phyloP scores from a whole-genome alignment of 495 filamentous ascomycete species.

The Penicillium fimorum region DNA sequence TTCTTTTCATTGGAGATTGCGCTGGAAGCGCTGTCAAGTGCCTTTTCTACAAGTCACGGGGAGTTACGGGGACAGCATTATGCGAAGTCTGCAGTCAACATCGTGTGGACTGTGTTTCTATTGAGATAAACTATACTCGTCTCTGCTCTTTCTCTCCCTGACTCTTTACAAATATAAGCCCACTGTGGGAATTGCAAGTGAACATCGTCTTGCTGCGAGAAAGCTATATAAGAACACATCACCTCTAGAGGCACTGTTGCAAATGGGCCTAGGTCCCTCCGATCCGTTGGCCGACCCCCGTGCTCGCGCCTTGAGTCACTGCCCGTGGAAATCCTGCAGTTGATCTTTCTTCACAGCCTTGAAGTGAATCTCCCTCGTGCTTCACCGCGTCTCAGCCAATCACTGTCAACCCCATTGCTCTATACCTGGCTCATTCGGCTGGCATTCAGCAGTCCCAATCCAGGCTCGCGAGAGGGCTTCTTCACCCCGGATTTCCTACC shows the following conservation, averaged over 20 bases:
- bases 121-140: constrained; percentile 12
- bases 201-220: neutral
- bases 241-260: constrained; percentile 5
- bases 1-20: constrained; percentile 10
- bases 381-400: constrained; percentile 34
- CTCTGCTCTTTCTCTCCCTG: neutral
- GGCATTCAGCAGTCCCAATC: constrained; percentile 40
- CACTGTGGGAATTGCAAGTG: neutral
- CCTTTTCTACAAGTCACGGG: no score
- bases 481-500: constrained; percentile 43
- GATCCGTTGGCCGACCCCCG: constrained; percentile 14
- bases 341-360: constrained; percentile 50
- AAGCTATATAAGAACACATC: neutral
- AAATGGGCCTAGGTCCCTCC: constrained; percentile 16
- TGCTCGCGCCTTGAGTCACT: constrained; percentile 47
- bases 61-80: neutral
- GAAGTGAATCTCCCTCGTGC: constrained; percentile 52
- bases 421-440: constrained; percentile 48
- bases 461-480: constrained; percentile 29
- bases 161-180: neutral
- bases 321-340: constrained; percentile 52
- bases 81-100: constrained; percentile 7
- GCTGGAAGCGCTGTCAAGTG: neutral
- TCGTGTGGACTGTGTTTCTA: constrained; percentile 4
- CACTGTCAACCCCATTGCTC: constrained; percentile 36